Evolutionary conservation across 768 basidiomycete species (phyloP).

Genomic region (Leccinum subgranulosum): DNA sequence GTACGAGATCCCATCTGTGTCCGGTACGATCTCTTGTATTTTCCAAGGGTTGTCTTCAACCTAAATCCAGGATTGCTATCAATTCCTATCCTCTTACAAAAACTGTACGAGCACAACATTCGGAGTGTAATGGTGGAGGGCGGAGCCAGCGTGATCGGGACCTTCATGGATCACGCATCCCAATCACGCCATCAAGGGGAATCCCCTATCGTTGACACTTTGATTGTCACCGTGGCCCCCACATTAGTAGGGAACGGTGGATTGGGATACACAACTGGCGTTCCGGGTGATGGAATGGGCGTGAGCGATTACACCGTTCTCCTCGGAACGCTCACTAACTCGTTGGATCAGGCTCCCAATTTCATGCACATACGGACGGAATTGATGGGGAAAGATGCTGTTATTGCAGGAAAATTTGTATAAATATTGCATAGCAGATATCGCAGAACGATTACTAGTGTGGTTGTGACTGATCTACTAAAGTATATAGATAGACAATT

Average conservation of each 20-base stretch:
- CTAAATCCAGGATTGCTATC: conserved; percentile 36
- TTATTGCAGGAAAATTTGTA: conserved; percentile 28
- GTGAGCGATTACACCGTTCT: conserved; percentile 6
- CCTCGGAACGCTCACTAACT: background rate
- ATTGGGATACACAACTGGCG: conserved; percentile 46
- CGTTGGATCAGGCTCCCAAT: conserved; percentile 16
- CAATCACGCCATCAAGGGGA: conserved; percentile 4
- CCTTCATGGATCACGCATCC: conserved; percentile 29
- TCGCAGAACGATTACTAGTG: background rate
- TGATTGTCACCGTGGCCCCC: conserved; percentile 88
- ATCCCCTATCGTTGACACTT: conserved; percentile 52
- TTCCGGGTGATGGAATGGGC: conserved; percentile 12
- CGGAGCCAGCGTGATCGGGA: conserved; percentile 76
- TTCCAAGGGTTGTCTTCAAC: background rate
- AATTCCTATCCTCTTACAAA: conserved; percentile 47
- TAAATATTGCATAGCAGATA: conserved; percentile 1
- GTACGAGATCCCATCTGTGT: conserved; percentile 43
- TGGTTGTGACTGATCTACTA: background rate
- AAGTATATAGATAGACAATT: background rate
- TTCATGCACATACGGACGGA: conserved; percentile 28
- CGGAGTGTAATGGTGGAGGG: conserved; percentile 93
- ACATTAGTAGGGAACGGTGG: conserved; percentile 75
- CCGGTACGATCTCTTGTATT: conserved; percentile 31
- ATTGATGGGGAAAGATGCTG: conserved; percentile 32
- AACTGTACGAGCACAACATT: conserved; percentile 56